These are phyloP conservation scores for Pseudoturritis turrita DNA, from an alignment of 345 rosid genomes.

Conservation along the genomic window DNA sequence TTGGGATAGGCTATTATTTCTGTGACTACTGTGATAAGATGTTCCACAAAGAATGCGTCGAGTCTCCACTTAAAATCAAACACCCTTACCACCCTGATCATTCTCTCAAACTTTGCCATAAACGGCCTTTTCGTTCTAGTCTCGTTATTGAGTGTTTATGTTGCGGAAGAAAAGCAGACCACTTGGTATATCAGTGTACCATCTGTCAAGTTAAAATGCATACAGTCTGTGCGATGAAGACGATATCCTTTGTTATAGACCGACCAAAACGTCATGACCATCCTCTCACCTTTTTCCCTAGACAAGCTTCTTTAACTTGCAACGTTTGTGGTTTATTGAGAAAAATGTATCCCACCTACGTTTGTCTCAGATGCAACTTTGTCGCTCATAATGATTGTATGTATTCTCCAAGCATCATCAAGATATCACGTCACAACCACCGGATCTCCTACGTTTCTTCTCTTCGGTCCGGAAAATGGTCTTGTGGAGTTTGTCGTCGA, in stretches of 20 bases:
- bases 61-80: neutral
- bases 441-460: neutral
- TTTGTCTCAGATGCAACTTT: neutral
- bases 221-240: neutral
- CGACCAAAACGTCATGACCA: neutral
- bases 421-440: constrained; percentile 1
- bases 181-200: neutral
- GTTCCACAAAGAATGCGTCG: neutral
- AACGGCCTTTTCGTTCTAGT: neutral
- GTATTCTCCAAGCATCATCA: neutral
- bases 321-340: neutral
- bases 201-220: neutral
- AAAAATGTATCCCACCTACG: neutral
- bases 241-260: neutral
- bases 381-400: neutral
- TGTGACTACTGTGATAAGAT: neutral
- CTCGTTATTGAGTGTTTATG: neutral
- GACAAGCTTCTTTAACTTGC: neutral
- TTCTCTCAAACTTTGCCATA: neutral
- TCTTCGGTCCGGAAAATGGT: neutral
- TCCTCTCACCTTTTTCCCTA: neutral
- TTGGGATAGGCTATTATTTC: neutral
- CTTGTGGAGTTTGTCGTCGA: constrained; percentile 9
- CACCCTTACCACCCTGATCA: neutral
- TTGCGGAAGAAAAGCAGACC: neutral